Conservation (phyloP, 1,284 basidiomycete genomes). For the Cronartium quercuum region DNA sequence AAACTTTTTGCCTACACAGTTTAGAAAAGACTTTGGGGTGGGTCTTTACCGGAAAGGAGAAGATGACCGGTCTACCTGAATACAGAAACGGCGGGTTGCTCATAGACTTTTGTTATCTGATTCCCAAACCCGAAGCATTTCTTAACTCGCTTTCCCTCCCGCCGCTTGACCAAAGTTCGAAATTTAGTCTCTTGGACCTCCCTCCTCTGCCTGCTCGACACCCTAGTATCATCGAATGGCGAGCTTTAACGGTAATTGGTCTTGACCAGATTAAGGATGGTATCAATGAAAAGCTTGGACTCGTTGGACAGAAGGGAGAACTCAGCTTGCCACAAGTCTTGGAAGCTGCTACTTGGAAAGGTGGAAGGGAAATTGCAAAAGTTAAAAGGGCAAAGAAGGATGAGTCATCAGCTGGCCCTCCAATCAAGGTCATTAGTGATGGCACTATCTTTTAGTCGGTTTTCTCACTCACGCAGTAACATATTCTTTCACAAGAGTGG, state of each 20-base stretch:
- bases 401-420: slow-evolving; percentile 7
- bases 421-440: slow-evolving; percentile 30
- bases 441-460: slow-evolving; percentile 16
- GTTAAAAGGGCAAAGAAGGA: slow-evolving; percentile 7
- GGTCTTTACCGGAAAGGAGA: slow-evolving; percentile 66
- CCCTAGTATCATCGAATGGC: slow-evolving; percentile 89
- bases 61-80: slow-evolving; percentile 77
- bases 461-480: too few relatives aligned
- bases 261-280: slow-evolving; percentile 72
- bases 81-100: slow-evolving; percentile 87
- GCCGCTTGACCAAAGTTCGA: slow-evolving; percentile 51
- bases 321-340: slow-evolving; percentile 73
- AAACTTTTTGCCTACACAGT: slow-evolving; percentile 41
- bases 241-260: slow-evolving; percentile 84
- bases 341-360: slow-evolving; percentile 93
- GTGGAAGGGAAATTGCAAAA: slow-evolving; percentile 52
- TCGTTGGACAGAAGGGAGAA: slow-evolving; percentile 54
- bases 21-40: slow-evolving; percentile 69
- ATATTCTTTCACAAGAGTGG: too few relatives aligned
- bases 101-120: slow-evolving; percentile 72
- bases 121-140: slow-evolving; percentile 54
- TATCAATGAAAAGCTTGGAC: slow-evolving; percentile 60
- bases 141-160: slow-evolving; percentile 41
- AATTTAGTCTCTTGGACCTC: slow-evolving; percentile 54
- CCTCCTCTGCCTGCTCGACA: slow-evolving; percentile 66